Evolutionary conservation across 169 alveolate genomes (phyloP).

Genomic region (Plasmodium cynomolgi): DNA sequence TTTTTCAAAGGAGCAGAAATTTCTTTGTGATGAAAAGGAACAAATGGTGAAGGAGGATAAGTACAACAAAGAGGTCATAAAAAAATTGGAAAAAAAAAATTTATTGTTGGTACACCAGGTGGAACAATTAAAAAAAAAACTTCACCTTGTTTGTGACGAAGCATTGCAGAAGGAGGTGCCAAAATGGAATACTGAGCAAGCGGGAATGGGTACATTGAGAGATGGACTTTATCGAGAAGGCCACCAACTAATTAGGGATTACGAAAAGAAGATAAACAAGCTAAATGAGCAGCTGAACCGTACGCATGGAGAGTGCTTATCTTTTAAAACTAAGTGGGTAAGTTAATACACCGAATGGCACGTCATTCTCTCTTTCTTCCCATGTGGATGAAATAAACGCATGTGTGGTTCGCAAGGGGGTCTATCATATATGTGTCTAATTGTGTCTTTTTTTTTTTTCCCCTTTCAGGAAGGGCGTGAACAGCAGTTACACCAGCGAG

Average conservation of each 20-base stretch:
- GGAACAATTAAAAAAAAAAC: conserved; percentile 18
- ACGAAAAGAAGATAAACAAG: conserved; percentile 27
- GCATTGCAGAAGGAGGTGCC: not conserved
- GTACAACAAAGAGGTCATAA: conserved; percentile 19
- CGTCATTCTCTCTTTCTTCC: not conserved
- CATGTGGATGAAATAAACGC: not conserved
- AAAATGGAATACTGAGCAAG: not conserved
- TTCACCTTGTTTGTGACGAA: not conserved
- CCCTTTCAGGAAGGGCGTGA: not conserved
- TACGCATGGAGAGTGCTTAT: not conserved
- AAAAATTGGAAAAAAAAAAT: conserved; percentile 17
- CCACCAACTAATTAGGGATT: not conserved
- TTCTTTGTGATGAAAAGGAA: conserved; percentile 11
- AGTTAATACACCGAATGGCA: not conserved
- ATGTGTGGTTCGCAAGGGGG: not conserved
- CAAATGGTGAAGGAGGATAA: not conserved
- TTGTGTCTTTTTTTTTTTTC: not conserved
- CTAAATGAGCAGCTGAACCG: conserved; percentile 35
- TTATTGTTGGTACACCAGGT: conserved; percentile 7
- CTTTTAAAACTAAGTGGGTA: conserved; percentile 43
- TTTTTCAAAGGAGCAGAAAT: not conserved
- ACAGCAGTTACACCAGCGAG: not conserved
- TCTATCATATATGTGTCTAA: not conserved
- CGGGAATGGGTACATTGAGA: not conserved
- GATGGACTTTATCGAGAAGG: not conserved